Evolutionary conservation across 495 filamentous ascomycete genomes (phyloP).

Genomic region (Penicillium macrosclerotiorum): DNA sequence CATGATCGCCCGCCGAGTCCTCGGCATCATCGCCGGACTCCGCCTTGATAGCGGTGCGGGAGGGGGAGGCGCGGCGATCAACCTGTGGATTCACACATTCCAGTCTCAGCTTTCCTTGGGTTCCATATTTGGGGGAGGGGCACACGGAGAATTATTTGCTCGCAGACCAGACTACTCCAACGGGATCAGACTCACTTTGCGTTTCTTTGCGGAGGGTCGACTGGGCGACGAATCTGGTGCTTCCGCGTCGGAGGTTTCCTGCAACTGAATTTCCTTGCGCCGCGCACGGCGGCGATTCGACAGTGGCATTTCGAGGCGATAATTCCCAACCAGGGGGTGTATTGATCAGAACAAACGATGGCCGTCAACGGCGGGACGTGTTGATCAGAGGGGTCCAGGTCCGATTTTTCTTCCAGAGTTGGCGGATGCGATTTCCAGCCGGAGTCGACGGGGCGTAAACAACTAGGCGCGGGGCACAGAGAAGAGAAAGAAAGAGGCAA

Average conservation of each 20-base stretch:
- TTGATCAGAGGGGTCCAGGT: too few relatives aligned
- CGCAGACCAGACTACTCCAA: constrained; percentile 1
- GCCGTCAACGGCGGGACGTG: too few relatives aligned
- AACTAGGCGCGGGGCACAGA: constrained; percentile 9
- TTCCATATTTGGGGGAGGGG: constrained; percentile 1
- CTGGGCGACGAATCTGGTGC: constrained; percentile 66
- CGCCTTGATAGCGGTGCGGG: constrained; percentile 25
- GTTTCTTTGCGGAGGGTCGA: constrained; percentile 70
- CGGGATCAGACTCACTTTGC: constrained; percentile 57
- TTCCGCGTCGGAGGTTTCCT: constrained; percentile 51
- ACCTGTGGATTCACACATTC: constrained; percentile 24
- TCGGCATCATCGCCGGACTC: constrained; percentile 45
- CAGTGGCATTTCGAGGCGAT: constrained; percentile 39
- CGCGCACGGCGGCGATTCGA: constrained; percentile 51
- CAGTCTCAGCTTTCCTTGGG: constrained; percentile 2
- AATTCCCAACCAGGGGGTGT: not conserved
- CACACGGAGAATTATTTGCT: constrained; percentile 4
- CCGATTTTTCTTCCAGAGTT: constrained; percentile 6
- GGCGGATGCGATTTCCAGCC: not conserved
- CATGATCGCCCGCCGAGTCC: constrained; percentile 50
- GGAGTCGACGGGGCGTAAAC: not conserved
- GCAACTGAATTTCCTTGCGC: constrained; percentile 49
- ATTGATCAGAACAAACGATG: not conserved
- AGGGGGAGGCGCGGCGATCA: constrained; percentile 33
- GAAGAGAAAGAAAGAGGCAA: constrained; percentile 24